Evolutionary conservation across 345 rosid genomes (phyloP), one percentile per base, ranked within the genome.

Genomic region (Toxicodendron radicans): DNA sequence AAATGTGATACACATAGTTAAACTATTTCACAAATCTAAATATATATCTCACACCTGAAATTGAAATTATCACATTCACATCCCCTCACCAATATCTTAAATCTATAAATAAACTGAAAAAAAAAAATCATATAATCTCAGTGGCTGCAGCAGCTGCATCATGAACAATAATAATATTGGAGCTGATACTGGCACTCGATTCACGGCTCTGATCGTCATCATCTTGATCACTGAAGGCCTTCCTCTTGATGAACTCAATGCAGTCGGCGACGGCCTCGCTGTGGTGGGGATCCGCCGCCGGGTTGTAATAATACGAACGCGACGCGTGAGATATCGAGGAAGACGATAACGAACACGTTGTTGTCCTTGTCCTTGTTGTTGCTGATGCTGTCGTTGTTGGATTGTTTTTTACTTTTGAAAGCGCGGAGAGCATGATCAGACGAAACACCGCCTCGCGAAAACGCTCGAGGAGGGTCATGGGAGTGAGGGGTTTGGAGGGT

Each of bases 191-290:
- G 24, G 72, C 73, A 49, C 43, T 20, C 3, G 74, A 38, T 64
- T 61, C 58, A 12, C 66, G 75, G 5, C 21, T 76, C 80, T 48
- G 20, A 1, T 45, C 65, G 0, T 73, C 67, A 0, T 54, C 52
- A 2, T 45, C 68, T 0, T 70, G 68, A 0, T 51, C 79, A 3
- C 45, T 21, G 23, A 58, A 30, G 2, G 89, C 76, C 70, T 88
- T 88, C 67, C 84, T 90, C 86, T 85, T 86, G 75, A 93, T 93
- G 79, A 91, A 91, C 79, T 93, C 92, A 20, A 93, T 93, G 79
- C 97, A 91, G 58, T 93, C 95, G 0, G 97, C 92, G 16, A 93
- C 85, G 3, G 95, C 98, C 71, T 89, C 92, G 43, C 79, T 87
- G 32, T 86, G 89, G 72, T 85, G 87, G 24, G 76, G 78, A 35